Base-by-base conservation (phyloP, 768 basidiomycete species). In the Russula earlei region DNA sequence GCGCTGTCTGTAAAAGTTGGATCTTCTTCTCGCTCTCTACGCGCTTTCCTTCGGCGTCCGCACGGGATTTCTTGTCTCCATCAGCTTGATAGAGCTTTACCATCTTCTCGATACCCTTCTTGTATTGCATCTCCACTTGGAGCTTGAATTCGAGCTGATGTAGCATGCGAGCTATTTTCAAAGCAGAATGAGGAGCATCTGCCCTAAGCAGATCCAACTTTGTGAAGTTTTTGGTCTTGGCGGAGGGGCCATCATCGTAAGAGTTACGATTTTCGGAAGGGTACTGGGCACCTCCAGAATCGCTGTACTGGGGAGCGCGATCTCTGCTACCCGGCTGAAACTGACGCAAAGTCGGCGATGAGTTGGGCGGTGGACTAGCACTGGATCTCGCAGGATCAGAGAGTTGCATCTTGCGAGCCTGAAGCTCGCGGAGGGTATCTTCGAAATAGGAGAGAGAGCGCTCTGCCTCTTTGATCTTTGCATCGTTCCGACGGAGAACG, bases 131-230 rank as follows among this genome's bases (percentile, higher is more conserved):
- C 72, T 99, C 96, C 61, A 99, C 91, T 70, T 95, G 91, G 53
- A 97, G 83, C 74, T 99, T 99, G 81, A 97, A 99, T 72, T 98
- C 94, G 59, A 99, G 84, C 71, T 97, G 94, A 71, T 97, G 94
- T 48, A 98, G 82, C 94, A 98, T 97, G 63, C 83, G 83, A 40
- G 92, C 90, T 68, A 99, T 98, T 76, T 95, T 98, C 63, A 90
- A 86, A 2, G 94, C 87, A 19, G 92, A 93, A 67, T 95, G 83
- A 15, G 95, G 94, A 43, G 94, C 94, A 73, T 99, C 96, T 61
- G 93, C 93, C 72, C 94, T 94, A 71, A 96, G 91, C 60, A 99
- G 75, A 76, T 99, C 96, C 60, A 93, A 76, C 64, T 91, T 91
- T 61, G 83, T 82, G 67, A 87, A 88, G 55, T 81, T 80, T 71